phyloP scores from a whole-genome alignment of 345 rosid genomes.

The Erucastrum elatum region DNA sequence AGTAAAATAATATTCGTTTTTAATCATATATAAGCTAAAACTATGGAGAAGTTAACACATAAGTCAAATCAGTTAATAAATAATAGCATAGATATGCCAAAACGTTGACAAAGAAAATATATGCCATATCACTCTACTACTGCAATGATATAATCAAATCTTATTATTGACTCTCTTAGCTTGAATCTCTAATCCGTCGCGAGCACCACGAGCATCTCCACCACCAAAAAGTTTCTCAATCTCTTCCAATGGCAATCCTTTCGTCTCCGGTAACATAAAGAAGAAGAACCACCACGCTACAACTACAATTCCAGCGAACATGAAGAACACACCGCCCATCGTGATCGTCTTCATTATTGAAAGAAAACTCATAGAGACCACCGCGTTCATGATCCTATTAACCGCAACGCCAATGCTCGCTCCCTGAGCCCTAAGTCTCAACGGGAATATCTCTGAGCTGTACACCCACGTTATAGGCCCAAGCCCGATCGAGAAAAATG shows the following conservation, averaged over 20 bases:
- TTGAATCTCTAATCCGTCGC: conserved; percentile 22
- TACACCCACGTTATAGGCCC: conserved; percentile 91
- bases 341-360: conserved; percentile 45
- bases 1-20: too few relatives aligned
- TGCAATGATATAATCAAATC: background rate
- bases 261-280: conserved; percentile 70
- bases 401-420: conserved; percentile 58
- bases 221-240: conserved; percentile 55
- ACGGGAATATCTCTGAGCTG: conserved; percentile 74
- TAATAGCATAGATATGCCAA: too few relatives aligned
- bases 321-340: conserved; percentile 61
- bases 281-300: conserved; percentile 54
- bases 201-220: conserved; percentile 17
- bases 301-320: conserved; percentile 54
- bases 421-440: conserved; percentile 69
- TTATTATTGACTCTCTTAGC: conserved; percentile 14
- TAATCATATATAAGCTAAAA: too few relatives aligned
- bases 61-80: too few relatives aligned
- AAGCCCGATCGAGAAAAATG: conserved; percentile 76
- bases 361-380: conserved; percentile 69
- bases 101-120: background rate
- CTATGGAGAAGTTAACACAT: too few relatives aligned
- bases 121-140: background rate
- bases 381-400: conserved; percentile 72
- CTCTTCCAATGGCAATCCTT: conserved; percentile 69